phyloP scores from a whole-genome alignment of 2,329 filamentous ascomycete species.

The Metarhizium brunneum region DNA sequence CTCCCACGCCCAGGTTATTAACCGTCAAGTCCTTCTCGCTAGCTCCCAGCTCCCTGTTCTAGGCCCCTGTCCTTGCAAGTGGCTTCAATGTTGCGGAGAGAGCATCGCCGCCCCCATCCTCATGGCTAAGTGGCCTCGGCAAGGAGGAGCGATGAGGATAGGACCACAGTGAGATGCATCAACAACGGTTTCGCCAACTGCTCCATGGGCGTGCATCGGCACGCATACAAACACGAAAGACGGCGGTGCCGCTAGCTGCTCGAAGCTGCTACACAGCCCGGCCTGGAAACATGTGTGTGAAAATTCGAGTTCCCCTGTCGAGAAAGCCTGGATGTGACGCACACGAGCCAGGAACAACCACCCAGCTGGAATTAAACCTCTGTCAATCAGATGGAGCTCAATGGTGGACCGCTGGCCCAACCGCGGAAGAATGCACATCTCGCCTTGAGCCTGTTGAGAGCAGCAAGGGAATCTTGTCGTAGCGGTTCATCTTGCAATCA shows the following conservation, averaged over 20 bases:
- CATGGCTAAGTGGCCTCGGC: neutral
- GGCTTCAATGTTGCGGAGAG: neutral
- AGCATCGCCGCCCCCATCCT: neutral
- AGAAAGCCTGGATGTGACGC: neutral
- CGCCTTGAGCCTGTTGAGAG: too few species aligned
- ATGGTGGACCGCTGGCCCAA: too few species aligned
- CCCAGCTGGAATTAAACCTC: neutral
- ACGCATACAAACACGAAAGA: neutral
- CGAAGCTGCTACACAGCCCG: too few species aligned
- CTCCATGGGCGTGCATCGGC: neutral
- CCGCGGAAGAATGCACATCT: too few species aligned
- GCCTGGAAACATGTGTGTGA: too few species aligned
- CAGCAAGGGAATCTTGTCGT: too few species aligned
- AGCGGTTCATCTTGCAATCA: too few species aligned
- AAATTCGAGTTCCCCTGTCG: neutral
- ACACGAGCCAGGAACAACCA: neutral
- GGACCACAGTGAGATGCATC: neutral
- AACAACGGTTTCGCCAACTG: neutral
- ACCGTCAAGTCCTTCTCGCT: too few species aligned
- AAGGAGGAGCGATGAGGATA: neutral
- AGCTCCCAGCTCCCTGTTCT: neutral
- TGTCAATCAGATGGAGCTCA: too few species aligned
- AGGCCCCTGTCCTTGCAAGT: neutral
- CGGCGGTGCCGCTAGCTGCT: too few species aligned
- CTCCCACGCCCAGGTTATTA: too few species aligned